Evolutionary conservation across 2,329 filamentous ascomycete genomes (phyloP).

Genomic region (Colletotrichum filicis): DNA sequence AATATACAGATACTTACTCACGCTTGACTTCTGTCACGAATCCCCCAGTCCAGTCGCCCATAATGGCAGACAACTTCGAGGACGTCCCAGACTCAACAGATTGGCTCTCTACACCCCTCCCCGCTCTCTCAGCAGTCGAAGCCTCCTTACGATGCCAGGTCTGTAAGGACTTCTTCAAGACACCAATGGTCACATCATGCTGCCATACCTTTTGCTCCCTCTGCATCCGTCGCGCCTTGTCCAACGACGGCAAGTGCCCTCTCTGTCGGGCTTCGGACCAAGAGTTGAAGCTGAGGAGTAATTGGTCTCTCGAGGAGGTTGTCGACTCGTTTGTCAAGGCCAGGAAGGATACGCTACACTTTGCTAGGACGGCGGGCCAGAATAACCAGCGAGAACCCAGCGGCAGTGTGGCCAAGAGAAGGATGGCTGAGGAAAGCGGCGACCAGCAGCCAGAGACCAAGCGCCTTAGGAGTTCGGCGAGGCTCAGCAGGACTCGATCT

Average conservation of each 20-base stretch:
- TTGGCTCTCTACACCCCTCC: slow-evolving; percentile 79
- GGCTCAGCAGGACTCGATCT: slow-evolving; percentile 55
- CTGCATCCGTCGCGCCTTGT: slow-evolving; percentile 89
- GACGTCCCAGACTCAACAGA: slow-evolving; percentile 83
- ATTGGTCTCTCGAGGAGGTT: slow-evolving; percentile 86
- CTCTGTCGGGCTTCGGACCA: slow-evolving; percentile 83
- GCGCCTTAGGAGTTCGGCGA: slow-evolving; percentile 62
- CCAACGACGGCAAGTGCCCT: slow-evolving; percentile 87
- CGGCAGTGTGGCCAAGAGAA: slow-evolving; percentile 61
- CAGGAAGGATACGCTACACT: slow-evolving; percentile 69
- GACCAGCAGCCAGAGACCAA: slow-evolving; percentile 51
- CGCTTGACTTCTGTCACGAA: not conserved
- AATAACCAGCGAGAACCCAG: slow-evolving; percentile 35
- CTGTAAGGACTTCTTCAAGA: slow-evolving; percentile 97
- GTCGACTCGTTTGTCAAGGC: slow-evolving; percentile 81
- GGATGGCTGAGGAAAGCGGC: slow-evolving; percentile 48
- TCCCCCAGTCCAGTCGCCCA: not conserved
- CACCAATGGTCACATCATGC: slow-evolving; percentile 94
- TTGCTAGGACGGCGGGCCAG: slow-evolving; percentile 64
- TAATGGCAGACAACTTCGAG: slow-evolving; percentile 48
- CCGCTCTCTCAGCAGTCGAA: slow-evolving; percentile 77
- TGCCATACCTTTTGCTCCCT: slow-evolving; percentile 96
- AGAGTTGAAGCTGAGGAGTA: slow-evolving; percentile 84
- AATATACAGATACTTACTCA: not conserved
- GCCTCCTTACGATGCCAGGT: slow-evolving; percentile 92